phyloP scores from a whole-genome alignment of 1,139 yeast species.

The Nakaseomyces kungkrabaensis region DNA sequence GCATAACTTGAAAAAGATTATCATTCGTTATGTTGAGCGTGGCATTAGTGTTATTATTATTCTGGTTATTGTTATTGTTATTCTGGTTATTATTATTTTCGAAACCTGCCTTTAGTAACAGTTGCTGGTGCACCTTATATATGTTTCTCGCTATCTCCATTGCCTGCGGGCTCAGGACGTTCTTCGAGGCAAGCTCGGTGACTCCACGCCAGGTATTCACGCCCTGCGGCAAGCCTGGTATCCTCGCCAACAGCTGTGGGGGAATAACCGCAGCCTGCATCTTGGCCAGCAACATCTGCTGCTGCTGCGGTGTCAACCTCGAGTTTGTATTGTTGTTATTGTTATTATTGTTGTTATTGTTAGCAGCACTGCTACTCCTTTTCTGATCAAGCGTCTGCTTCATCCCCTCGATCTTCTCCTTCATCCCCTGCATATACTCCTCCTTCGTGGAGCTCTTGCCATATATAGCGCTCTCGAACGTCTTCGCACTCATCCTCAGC shows the following conservation, averaged over 20 bases:
- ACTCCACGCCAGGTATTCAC: constrained; percentile 79
- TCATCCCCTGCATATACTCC: constrained; percentile 29
- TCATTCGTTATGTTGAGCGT: not conserved
- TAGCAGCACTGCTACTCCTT: constrained; percentile 6
- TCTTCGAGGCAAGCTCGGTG: constrained; percentile 56
- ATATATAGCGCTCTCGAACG: constrained; percentile 29
- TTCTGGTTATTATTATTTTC: constrained; percentile 4
- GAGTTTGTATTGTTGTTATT: too few relatives aligned
- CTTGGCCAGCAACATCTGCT: constrained; percentile 30
- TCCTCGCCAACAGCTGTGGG: constrained; percentile 52
- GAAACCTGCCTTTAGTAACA: constrained; percentile 20
- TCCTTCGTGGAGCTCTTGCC: constrained; percentile 28
- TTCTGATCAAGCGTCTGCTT: constrained; percentile 25
- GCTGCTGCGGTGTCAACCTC: constrained; percentile 24
- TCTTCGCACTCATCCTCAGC: constrained; percentile 29
- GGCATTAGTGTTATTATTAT: constrained; percentile 9
- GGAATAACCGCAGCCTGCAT: constrained; percentile 64
- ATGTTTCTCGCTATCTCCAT: constrained; percentile 31
- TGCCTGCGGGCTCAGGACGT: constrained; percentile 31
- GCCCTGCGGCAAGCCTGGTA: constrained; percentile 77
- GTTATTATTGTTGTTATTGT: constrained; percentile 8
- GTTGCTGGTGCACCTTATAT: constrained; percentile 32
- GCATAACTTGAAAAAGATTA: not conserved
- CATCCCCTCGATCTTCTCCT: constrained; percentile 29
- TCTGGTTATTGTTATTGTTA: not conserved